Percentiles rank a stretch among this genome's conserved stretches.
phyloP scores from a whole-genome alignment of 73 alveolate species.

The Stentor coeruleus region DNA sequence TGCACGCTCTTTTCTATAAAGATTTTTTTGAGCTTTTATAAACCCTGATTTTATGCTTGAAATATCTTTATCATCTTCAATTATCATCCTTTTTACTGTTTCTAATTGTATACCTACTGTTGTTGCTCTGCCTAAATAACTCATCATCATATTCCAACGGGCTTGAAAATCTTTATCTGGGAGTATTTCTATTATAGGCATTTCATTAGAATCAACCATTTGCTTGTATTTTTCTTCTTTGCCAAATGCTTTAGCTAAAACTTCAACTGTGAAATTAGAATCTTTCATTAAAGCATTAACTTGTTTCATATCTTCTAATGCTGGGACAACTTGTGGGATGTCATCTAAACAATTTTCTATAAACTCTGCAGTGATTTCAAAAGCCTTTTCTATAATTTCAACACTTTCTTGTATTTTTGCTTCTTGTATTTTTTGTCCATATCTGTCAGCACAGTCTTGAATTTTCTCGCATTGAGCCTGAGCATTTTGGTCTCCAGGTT shows the following conservation, averaged over 20 bases:
- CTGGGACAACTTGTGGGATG: too few relatives aligned
- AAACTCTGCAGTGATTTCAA: too few relatives aligned
- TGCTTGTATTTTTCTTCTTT: neutral
- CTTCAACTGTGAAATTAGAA: neutral
- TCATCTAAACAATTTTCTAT: too few relatives aligned
- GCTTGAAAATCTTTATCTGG: neutral
- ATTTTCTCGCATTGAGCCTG: too few relatives aligned
- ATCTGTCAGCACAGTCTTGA: too few relatives aligned
- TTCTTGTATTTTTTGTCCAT: too few relatives aligned
- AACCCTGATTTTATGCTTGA: neutral
- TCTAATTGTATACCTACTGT: neutral
- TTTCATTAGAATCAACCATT: neutral
- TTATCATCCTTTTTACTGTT: neutral
- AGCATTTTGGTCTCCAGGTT: too few relatives aligned
- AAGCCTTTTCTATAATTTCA: too few relatives aligned
- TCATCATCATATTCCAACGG: neutral
- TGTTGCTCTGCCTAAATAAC: neutral
- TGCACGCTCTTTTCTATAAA: neutral
- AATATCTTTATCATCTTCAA: neutral
- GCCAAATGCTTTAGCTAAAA: too few relatives aligned
- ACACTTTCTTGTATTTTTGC: too few relatives aligned
- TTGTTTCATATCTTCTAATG: too few relatives aligned
- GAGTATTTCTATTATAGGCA: neutral
- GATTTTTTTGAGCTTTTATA: neutral
- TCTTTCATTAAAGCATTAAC: neutral